phyloP scores from a whole-genome alignment of 805 yeast species.

The Saccharomyces jurei region DNA sequence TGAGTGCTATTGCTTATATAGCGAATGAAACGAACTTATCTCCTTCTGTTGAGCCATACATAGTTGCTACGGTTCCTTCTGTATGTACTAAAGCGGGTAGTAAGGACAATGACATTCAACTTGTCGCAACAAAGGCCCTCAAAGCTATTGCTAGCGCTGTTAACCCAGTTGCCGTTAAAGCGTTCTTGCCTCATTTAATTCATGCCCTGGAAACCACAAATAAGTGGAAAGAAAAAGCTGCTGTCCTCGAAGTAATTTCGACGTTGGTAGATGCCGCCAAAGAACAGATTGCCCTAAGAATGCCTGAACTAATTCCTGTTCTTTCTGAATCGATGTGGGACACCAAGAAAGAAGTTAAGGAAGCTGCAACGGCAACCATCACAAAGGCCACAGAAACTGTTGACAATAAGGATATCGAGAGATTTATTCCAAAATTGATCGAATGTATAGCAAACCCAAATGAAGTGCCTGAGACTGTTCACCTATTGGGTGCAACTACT shows the following conservation, averaged over 20 bases:
- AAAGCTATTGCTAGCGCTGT: slow-evolving; percentile 65
- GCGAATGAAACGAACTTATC: slow-evolving; percentile 68
- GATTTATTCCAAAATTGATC: slow-evolving; percentile 94
- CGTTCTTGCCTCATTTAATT: slow-evolving; percentile 70
- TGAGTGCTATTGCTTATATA: slow-evolving; percentile 75
- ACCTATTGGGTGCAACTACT: slow-evolving; percentile 96
- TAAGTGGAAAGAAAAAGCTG: slow-evolving; percentile 97
- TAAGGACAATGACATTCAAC: slow-evolving; percentile 68
- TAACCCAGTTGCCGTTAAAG: slow-evolving; percentile 88
- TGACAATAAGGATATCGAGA: slow-evolving; percentile 97
- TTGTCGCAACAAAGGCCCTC: slow-evolving; percentile 65
- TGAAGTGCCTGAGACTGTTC: slow-evolving; percentile 96
- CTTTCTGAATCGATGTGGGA: slow-evolving; percentile 99
- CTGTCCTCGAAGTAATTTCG: slow-evolving; percentile 73
- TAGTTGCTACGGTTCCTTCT: slow-evolving; percentile 62
- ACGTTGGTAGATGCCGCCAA: slow-evolving; percentile 86
- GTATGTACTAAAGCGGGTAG: slow-evolving; percentile 79
- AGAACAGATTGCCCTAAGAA: slow-evolving; percentile 90
- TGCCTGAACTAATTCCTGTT: slow-evolving; percentile 97
- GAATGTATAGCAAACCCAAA: slow-evolving; percentile 92
- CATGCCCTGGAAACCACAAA: slow-evolving; percentile 55
- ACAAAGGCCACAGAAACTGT: slow-evolving; percentile 92
- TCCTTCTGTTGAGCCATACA: slow-evolving; percentile 89
- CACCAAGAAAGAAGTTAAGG: slow-evolving; percentile 94
- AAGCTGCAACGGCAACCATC: slow-evolving; percentile 89